Percentiles rank a stretch among this genome's conserved stretches.
Conservation (phyloP, 768 basidiomycete genomes). For the Phylloporus sp. region DNA sequence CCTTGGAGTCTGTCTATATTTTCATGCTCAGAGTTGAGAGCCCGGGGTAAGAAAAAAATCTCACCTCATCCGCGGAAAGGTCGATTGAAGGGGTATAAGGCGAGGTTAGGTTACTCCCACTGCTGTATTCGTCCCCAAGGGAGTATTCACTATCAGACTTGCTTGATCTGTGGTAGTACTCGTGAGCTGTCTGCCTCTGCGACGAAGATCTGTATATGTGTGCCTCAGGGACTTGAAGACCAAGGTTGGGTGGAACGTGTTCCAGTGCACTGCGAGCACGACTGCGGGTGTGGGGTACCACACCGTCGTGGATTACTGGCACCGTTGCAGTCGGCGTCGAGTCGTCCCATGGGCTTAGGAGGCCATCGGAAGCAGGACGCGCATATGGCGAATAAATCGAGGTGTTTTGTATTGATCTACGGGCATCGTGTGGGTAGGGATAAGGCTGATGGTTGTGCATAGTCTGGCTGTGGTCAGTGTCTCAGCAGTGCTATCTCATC, state of each 20-base stretch:
- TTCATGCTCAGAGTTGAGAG: conserved; percentile 1
- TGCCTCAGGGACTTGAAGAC: conserved; percentile 45
- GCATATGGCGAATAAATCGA: conserved; percentile 30
- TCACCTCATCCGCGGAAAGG: conserved; percentile 37
- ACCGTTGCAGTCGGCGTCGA: conserved; percentile 25
- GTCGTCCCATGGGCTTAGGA: conserved; percentile 34
- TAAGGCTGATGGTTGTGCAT: conserved; percentile 32
- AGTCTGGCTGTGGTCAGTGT: not conserved
- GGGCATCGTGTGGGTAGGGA: conserved; percentile 35
- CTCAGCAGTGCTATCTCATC: conserved; percentile 13
- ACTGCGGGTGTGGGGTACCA: conserved; percentile 26
- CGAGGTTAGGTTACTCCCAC: conserved; percentile 21
- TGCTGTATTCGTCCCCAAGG: conserved; percentile 12
- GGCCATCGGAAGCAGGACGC: conserved; percentile 16
- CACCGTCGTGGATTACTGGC: conserved; percentile 17
- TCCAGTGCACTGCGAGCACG: conserved; percentile 39
- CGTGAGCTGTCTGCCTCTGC: conserved; percentile 25
- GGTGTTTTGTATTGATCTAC: conserved; percentile 29
- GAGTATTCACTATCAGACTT: conserved; percentile 34
- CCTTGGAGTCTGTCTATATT: conserved; percentile 23
- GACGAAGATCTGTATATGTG: conserved; percentile 47
- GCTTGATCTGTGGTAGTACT: conserved; percentile 36
- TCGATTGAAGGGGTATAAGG: conserved; percentile 33
- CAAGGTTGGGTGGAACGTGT: conserved; percentile 24
- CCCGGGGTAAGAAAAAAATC: conserved; percentile 27